These are phyloP conservation scores for Aspergillus fructus DNA, from an alignment of 2,329 filamentous ascomycete species.

Conservation along the genomic window DNA sequence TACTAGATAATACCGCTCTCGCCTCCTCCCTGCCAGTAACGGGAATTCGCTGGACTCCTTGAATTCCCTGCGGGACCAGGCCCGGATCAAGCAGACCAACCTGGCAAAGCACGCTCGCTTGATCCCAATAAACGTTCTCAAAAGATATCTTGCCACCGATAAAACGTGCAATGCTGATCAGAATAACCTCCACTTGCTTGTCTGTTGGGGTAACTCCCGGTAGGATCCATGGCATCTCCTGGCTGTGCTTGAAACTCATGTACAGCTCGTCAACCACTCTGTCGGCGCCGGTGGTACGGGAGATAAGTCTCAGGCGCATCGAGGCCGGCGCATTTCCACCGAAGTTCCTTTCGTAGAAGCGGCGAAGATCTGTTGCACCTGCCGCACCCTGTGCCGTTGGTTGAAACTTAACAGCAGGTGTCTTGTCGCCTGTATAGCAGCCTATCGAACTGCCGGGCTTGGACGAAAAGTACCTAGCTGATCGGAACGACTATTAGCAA, in stretches of 20 bases:
- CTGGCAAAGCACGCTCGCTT: slow-evolving; percentile 9
- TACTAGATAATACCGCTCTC: neutral
- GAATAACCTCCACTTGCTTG: neutral
- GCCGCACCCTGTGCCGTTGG: slow-evolving; percentile 1
- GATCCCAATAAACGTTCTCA: slow-evolving; percentile 10
- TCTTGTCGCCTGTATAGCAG: neutral
- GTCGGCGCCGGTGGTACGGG: slow-evolving; percentile 4
- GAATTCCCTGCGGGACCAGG: neutral
- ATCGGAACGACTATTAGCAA: neutral
- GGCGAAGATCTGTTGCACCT: neutral
- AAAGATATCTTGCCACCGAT: neutral
- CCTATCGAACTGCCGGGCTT: neutral
- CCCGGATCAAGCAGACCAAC: slow-evolving; percentile 2
- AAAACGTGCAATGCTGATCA: slow-evolving; percentile 3
- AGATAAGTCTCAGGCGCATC: slow-evolving; percentile 1
- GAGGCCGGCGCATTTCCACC: neutral
- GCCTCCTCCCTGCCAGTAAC: neutral
- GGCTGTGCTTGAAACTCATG: slow-evolving; percentile 3
- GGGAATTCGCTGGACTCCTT: neutral
- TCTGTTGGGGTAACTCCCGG: slow-evolving; percentile 1
- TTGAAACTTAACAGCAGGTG: neutral
- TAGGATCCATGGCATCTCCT: slow-evolving; percentile 7
- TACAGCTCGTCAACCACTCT: slow-evolving; percentile 7
- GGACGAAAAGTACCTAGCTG: neutral
- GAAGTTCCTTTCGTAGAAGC: neutral